Conservation (phyloP, 2,329 filamentous ascomycete species). For the Fonsecaea nubica region DNA sequence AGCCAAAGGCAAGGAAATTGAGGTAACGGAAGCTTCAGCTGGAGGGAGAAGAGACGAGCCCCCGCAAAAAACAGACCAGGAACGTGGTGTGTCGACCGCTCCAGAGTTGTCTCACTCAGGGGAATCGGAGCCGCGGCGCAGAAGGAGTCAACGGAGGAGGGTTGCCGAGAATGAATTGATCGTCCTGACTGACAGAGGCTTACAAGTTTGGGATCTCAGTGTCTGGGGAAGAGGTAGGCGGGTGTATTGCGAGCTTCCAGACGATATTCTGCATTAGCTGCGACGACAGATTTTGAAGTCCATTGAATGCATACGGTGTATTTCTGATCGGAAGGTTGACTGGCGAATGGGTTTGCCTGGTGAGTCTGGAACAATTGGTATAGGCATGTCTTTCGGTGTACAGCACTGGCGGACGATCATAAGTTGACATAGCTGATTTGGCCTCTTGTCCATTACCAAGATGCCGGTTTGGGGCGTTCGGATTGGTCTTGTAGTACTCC, state of each 20-base stretch:
- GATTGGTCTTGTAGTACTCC: background rate
- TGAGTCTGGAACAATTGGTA: background rate
- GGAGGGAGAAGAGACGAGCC: background rate
- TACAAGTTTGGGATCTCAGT: conserved; percentile 49
- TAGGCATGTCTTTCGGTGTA: background rate
- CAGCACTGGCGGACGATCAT: background rate
- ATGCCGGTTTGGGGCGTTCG: background rate
- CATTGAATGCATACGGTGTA: background rate
- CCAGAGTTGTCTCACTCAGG: background rate
- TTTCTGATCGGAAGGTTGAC: background rate
- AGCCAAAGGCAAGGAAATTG: background rate
- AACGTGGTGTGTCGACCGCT: background rate
- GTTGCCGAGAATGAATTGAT: conserved; percentile 48
- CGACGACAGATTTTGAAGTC: background rate
- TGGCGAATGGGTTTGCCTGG: background rate
- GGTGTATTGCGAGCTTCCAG: conserved; percentile 17
- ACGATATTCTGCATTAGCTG: conserved; percentile 16
- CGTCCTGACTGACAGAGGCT: conserved; percentile 51
- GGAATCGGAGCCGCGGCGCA: background rate
- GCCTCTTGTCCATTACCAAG: background rate
- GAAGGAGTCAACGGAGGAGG: conserved; percentile 5
- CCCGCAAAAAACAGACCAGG: background rate
- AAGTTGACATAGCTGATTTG: background rate
- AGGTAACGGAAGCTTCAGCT: background rate
- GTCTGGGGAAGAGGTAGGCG: conserved; percentile 42